Percentiles rank a stretch among this genome's conserved stretches.
Conservation (phyloP, 805 yeast genomes). For the Metschnikowia koreensis region DNA sequence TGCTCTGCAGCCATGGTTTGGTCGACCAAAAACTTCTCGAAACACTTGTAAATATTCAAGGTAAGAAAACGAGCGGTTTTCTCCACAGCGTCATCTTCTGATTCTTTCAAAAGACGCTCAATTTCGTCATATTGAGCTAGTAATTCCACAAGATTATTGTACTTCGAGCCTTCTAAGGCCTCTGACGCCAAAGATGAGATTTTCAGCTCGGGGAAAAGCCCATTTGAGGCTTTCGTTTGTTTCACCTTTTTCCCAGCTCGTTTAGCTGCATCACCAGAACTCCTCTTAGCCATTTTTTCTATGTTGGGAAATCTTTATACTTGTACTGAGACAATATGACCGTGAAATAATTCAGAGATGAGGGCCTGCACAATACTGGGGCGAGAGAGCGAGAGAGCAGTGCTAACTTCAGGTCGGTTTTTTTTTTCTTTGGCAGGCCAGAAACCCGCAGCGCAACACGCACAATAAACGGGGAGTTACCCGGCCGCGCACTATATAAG, state of each 20-base stretch:
- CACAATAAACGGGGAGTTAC: constrained; percentile 15
- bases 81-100: constrained; percentile 27
- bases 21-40: constrained; percentile 46
- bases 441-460: not conserved
- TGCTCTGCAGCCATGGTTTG: constrained; percentile 31
- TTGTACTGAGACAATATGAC: too few relatives aligned
- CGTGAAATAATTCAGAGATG: constrained; percentile 2
- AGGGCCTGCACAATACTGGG: constrained; percentile 9
- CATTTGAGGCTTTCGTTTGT: constrained; percentile 3
- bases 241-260: constrained; percentile 11
- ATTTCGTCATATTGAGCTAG: constrained; percentile 37
- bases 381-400: not conserved
- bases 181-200: constrained; percentile 26
- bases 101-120: constrained; percentile 15
- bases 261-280: constrained; percentile 3
- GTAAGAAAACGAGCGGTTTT: constrained; percentile 40
- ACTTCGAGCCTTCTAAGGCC: constrained; percentile 45
- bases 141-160: constrained; percentile 53
- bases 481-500: constrained; percentile 25
- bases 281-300: constrained; percentile 23
- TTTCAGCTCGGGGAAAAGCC: constrained; percentile 20
- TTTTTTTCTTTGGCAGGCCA: too few relatives aligned
- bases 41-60: constrained; percentile 44
- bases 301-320: not conserved
- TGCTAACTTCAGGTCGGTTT: not conserved